Base-by-base conservation (phyloP, 352 stramenopile species). In the Pseudoperonospora humuli region DNA sequence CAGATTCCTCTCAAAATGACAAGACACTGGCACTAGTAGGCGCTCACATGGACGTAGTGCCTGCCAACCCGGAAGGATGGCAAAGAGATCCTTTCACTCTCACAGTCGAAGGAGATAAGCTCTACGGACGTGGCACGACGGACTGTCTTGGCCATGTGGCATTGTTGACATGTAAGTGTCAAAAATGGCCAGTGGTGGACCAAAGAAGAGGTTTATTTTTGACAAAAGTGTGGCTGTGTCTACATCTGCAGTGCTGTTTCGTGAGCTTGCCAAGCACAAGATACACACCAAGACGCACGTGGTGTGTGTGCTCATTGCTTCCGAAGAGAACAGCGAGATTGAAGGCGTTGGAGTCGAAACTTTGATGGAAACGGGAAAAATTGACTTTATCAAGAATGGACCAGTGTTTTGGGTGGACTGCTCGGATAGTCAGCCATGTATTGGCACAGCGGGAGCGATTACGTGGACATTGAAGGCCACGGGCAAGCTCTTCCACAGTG, bases 71-170 rank as follows among this genome's bases (percentile, higher is more conserved):
- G 0, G 84, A 95, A 50, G 72, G 70, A 8, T 97, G 88, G 88
- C 64, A 86, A 7, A 55, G 76, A 37, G 79, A 96, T 47, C 88
- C 88, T 13, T 97, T 97, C 57, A 70, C 76, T 27, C 58, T 97
- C 0, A 72, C 65, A 1, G 79, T 93, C 0, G 89, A 96, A 40
- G 88, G 86, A 5, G 89, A 97, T 63, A 93, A 93, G 55, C 73
- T 97, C 13, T 96, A 84, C 53, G 89, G 86, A 24, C 78, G 89
- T 9, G 89, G 89, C 26, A 97, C 89, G 9, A 97, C 89, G 21
- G 89, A 97, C 41, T 97, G 89, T 55, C 73, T 97, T 1, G 89
- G 89, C 18, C 89, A 97, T 52, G 86, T 97, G 17, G 89, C 86
- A 6, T 71, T 97, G 28, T 67, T 96, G 61, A 96, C 86, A n/a